Percentiles rank a stretch among this genome's conserved stretches.
phyloP scores from a whole-genome alignment of 768 basidiomycete species.

The Wakefieldia striispora region DNA sequence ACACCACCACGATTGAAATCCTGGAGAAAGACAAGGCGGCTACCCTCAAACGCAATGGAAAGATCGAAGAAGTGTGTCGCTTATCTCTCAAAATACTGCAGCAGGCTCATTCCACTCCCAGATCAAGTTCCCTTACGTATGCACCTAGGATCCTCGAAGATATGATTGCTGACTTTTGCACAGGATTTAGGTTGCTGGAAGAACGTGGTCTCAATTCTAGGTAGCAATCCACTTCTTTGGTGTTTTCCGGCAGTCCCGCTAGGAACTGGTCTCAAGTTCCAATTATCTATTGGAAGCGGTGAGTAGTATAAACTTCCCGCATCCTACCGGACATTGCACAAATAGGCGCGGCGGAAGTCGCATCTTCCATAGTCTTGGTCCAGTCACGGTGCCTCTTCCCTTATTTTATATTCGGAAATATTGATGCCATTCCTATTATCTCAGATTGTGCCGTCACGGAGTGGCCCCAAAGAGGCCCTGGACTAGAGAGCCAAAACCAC shows the following conservation, averaged over 20 bases:
- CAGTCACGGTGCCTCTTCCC: slow-evolving; percentile 4
- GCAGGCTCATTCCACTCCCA: slow-evolving; percentile 27
- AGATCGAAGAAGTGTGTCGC: slow-evolving; percentile 66
- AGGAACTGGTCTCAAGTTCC: slow-evolving; percentile 77
- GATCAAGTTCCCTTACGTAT: slow-evolving; percentile 92
- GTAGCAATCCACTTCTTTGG: slow-evolving; percentile 74
- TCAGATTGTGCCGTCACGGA: slow-evolving; percentile 36
- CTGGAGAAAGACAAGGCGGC: slow-evolving; percentile 98
- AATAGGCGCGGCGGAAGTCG: slow-evolving; percentile 1
- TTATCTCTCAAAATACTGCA: background rate
- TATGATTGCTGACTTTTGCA: slow-evolving; percentile 9
- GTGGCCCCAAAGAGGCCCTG: slow-evolving; percentile 82
- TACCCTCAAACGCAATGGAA: slow-evolving; percentile 78
- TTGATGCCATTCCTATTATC: slow-evolving; percentile 4
- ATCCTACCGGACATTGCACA: slow-evolving; percentile 9
- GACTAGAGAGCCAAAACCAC: slow-evolving; percentile 28
- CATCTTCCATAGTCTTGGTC: background rate
- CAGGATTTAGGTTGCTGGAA: slow-evolving; percentile 76
- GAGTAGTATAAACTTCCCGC: slow-evolving; percentile 56
- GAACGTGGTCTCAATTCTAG: slow-evolving; percentile 80
- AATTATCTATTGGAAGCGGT: slow-evolving; percentile 70
- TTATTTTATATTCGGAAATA: background rate
- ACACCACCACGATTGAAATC: slow-evolving; percentile 94
- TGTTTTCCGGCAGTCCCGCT: slow-evolving; percentile 68
- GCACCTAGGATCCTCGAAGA: slow-evolving; percentile 21